Percentiles rank a stretch among this genome's conserved stretches.
Conservation (phyloP, 345 rosid genomes). For the Arabis alpina region DNA sequence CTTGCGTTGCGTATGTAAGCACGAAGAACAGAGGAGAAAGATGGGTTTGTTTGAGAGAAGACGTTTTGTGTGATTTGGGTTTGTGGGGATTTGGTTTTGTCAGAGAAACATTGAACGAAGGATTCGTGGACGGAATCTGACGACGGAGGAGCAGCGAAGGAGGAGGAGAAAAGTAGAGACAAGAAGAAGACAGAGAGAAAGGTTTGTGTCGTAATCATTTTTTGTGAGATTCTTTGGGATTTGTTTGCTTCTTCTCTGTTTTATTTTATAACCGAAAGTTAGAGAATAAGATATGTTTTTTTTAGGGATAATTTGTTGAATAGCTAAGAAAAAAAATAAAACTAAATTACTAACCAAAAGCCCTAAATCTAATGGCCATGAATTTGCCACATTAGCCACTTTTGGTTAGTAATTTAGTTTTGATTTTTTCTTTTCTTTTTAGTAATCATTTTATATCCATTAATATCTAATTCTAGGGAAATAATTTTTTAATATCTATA, state of each 20-base stretch:
- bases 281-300: not conserved
- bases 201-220: conserved; percentile 6
- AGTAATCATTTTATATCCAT: too few relatives aligned
- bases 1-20: conserved; percentile 67
- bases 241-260: conserved; percentile 11
- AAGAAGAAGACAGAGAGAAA: conserved; percentile 13
- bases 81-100: conserved; percentile 39
- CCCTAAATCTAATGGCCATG: too few relatives aligned
- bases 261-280: conserved; percentile 21
- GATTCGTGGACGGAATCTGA: conserved; percentile 42
- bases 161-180: conserved; percentile 7
- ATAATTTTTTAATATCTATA: not conserved
- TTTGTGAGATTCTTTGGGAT: not conserved
- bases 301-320: too few relatives aligned
- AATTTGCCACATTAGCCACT: too few relatives aligned
- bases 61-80: conserved; percentile 41
- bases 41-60: conserved; percentile 42
- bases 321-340: too few relatives aligned
- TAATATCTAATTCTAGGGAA: not conserved
- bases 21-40: conserved; percentile 52
- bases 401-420: too few relatives aligned
- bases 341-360: too few relatives aligned
- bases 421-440: too few relatives aligned
- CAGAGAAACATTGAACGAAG: conserved; percentile 49
- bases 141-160: conserved; percentile 29